These are phyloP conservation scores for Fusarium cicatricum DNA, from an alignment of 2,329 filamentous ascomycete genomes.

Conservation along the genomic window DNA sequence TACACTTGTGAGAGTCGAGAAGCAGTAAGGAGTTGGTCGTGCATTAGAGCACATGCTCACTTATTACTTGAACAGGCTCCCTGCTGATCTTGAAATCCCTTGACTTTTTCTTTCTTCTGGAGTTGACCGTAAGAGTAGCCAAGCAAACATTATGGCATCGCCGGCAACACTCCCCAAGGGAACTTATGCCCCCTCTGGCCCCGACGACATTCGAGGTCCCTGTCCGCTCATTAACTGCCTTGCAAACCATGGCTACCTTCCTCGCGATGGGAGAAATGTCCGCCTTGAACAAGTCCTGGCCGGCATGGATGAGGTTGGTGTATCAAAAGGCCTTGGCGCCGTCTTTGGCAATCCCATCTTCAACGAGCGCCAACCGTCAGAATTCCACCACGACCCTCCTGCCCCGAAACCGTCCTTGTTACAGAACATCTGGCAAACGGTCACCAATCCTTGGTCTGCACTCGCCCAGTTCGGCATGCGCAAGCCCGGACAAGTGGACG, in stretches of 20 bases:
- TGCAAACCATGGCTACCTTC: constrained; percentile 39
- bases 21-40: background rate
- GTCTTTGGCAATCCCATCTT: constrained; percentile 37
- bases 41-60: background rate
- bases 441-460: constrained; percentile 33
- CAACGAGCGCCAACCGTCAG: constrained; percentile 18
- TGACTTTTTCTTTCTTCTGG: background rate
- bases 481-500: constrained; percentile 30
- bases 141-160: constrained; percentile 13
- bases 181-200: constrained; percentile 26
- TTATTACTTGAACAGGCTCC: too few relatives aligned
- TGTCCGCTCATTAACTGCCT: constrained; percentile 38
- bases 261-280: constrained; percentile 33
- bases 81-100: background rate
- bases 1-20: background rate
- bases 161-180: constrained; percentile 24
- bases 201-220: constrained; percentile 32
- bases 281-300: constrained; percentile 25
- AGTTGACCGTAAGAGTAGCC: background rate
- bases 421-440: constrained; percentile 4
- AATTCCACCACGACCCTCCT: constrained; percentile 12
- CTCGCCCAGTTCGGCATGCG: constrained; percentile 34
- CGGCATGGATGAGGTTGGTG: constrained; percentile 26
- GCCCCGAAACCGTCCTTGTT: constrained; percentile 10
- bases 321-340: constrained; percentile 33